Conservation (phyloP, 2,329 filamentous ascomycete species). For the Beauveria bassiana region DNA sequence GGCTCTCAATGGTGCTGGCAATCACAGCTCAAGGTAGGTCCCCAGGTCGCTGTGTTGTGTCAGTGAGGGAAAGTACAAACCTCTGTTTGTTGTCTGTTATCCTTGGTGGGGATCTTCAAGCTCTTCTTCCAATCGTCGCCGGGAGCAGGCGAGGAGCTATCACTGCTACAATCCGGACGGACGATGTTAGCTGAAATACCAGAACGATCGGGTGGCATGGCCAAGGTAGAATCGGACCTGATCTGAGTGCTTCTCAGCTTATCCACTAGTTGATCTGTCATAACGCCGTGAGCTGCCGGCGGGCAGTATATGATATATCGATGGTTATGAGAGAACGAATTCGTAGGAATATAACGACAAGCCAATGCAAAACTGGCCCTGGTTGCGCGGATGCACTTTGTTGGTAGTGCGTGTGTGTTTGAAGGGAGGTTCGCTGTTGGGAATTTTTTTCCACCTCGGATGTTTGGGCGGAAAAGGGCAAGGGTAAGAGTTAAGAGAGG, state of each 20-base stretch:
- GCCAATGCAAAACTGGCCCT: slow-evolving; percentile 8
- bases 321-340: not conserved
- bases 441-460: slow-evolving; percentile 8
- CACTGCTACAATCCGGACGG: slow-evolving; percentile 25
- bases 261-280: slow-evolving; percentile 39
- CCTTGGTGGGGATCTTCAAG: slow-evolving; percentile 64
- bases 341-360: slow-evolving; percentile 15
- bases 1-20: not conserved
- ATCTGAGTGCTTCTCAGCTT: slow-evolving; percentile 35
- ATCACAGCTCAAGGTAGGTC: not conserved
- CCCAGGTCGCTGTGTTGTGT: not conserved
- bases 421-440: slow-evolving; percentile 4
- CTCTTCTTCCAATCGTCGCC: slow-evolving; percentile 65
- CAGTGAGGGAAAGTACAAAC: slow-evolving; percentile 29
- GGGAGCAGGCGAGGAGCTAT: slow-evolving; percentile 34
- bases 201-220: not conserved
- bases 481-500: not conserved
- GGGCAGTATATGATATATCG: slow-evolving; percentile 17
- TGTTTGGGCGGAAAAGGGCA: not conserved
- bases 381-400: slow-evolving; percentile 13
- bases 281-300: slow-evolving; percentile 24
- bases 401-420: not conserved
- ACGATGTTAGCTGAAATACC: slow-evolving; percentile 25
- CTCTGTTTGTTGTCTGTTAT: slow-evolving; percentile 75
- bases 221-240: slow-evolving; percentile 24